Percentiles rank a stretch among this genome's conserved stretches.
phyloP scores from a whole-genome alignment of 2,329 filamentous ascomycete species.

The Penicillium palitans region DNA sequence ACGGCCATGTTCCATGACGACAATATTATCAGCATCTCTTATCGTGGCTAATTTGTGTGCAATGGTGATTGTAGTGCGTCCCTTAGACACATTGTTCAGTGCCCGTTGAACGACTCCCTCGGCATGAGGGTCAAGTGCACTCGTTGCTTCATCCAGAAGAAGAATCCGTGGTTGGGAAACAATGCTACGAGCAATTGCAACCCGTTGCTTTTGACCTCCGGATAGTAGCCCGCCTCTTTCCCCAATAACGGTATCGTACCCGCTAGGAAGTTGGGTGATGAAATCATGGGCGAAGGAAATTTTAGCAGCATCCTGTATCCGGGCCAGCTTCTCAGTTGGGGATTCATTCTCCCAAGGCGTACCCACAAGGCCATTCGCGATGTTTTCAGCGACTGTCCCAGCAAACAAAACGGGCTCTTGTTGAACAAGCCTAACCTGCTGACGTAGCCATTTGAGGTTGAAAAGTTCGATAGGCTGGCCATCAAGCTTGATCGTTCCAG shows the following conservation, averaged over 20 bases:
- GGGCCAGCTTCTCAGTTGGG: conserved; percentile 50
- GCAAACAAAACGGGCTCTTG: conserved; percentile 82
- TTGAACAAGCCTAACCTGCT: conserved; percentile 29
- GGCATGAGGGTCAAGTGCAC: conserved; percentile 80
- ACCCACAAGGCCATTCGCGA: conserved; percentile 60
- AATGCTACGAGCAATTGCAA: conserved; percentile 79
- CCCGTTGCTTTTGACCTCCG: conserved; percentile 90
- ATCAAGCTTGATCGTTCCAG: conserved; percentile 41
- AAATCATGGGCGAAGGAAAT: conserved; percentile 71
- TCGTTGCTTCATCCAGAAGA: conserved; percentile 87
- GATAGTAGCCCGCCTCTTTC: conserved; percentile 79
- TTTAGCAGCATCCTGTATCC: conserved; percentile 20
- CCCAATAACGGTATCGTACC: conserved; percentile 81
- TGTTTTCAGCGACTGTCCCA: conserved; percentile 80
- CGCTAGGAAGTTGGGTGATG: conserved; percentile 70
- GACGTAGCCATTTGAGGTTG: conserved; percentile 31
- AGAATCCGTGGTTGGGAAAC: conserved; percentile 80
- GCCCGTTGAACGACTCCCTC: conserved; percentile 85
- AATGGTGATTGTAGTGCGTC: conserved; percentile 40
- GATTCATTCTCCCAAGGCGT: conserved; percentile 64
- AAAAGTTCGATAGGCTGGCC: conserved; percentile 38
- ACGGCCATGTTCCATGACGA: conserved; percentile 46
- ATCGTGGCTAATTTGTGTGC: conserved; percentile 50
- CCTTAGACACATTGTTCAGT: conserved; percentile 69
- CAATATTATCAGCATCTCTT: conserved; percentile 47